phyloP scores from a whole-genome alignment of 148 eudicot genomes.

The Spergularia marina region DNA sequence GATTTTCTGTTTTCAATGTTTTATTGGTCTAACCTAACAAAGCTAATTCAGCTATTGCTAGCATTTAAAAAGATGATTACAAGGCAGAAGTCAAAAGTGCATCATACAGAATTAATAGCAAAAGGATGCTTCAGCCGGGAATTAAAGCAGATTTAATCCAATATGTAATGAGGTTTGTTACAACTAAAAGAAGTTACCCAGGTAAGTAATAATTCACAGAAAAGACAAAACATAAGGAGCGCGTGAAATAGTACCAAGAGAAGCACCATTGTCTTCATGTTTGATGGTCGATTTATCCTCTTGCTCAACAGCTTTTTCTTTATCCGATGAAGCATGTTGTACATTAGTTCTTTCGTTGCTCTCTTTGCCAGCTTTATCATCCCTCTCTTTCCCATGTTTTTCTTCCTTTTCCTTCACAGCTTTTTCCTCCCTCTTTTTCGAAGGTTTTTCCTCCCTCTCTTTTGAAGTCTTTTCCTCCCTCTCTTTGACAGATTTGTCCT shows the following conservation, averaged over 20 bases:
- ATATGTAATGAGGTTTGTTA: background rate
- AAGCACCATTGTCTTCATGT: constrained; percentile 33
- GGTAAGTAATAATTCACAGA: too few relatives aligned
- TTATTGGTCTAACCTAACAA: background rate
- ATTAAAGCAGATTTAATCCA: background rate
- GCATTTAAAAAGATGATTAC: background rate
- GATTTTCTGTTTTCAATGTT: background rate
- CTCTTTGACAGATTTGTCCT: constrained; percentile 21
- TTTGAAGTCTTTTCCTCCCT: constrained; percentile 24
- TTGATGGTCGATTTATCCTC: constrained; percentile 33
- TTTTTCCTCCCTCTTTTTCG: constrained; percentile 14
- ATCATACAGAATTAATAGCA: background rate
- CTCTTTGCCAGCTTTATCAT: too few relatives aligned
- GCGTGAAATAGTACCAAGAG: constrained; percentile 29
- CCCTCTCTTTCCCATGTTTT: background rate
- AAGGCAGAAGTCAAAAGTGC: background rate
- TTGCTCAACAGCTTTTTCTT: constrained; percentile 28
- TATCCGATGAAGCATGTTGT: constrained; percentile 24
- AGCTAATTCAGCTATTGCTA: background rate
- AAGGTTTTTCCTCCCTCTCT: constrained; percentile 14
- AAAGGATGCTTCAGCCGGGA: background rate
- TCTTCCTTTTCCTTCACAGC: background rate
- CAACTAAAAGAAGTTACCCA: background rate
- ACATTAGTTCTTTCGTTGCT: constrained; percentile 22
- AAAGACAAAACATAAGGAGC: background rate